Evolutionary conservation across 2,329 filamentous ascomycete genomes (phyloP), one percentile per base, ranked within the genome.

Genomic region (Tricladium varicosporioides): DNA sequence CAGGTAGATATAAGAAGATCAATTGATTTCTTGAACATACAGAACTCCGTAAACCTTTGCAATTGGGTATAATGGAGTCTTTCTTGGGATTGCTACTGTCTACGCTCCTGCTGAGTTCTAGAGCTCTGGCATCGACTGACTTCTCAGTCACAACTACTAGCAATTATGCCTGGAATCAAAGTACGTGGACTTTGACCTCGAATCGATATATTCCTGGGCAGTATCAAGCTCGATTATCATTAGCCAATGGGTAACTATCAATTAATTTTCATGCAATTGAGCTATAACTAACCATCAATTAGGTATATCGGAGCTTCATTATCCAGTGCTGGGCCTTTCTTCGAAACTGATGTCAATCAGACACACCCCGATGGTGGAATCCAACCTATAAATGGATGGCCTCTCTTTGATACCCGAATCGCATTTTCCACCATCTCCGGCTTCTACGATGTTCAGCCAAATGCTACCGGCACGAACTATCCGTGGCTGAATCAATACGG

Each of bases 401-500:
- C 87, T 13, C 74, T 89, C 1, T 87, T 82, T 70, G 79, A 81
- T 57, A 73, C 78, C 18, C 76, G 86, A 33, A 83, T 88, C 63
- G 80, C 82, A 0, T 89, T 89, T 67, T 83, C 83, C 1, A 88
- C 86, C 0, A 80, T 90, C 27, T 80, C 83, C 4, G 86, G 86
- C 1, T 89, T 89, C 66, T 89, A 80, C 68, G 79, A 88, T 60
- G 75, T 75, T 2, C 83, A 88, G 66, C 75, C 78, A 2, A 78
- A 75, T 31, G 82, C 79, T 0, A 84, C 82, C 46, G 78, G 79
- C 0, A 80, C 80, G 5, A 89, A 89, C 63, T 89, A 86, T 63
- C 78, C 78, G 0, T 89, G 87, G 86, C 70, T 91, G 45, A 78
- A 82, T 55, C 82, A 89, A 62, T 87, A 88, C 71, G 86, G 86